Evolutionary conservation across 805 yeast genomes (phyloP), one percentile per base, ranked within the genome.

Genomic region (Candida glaebosa): DNA sequence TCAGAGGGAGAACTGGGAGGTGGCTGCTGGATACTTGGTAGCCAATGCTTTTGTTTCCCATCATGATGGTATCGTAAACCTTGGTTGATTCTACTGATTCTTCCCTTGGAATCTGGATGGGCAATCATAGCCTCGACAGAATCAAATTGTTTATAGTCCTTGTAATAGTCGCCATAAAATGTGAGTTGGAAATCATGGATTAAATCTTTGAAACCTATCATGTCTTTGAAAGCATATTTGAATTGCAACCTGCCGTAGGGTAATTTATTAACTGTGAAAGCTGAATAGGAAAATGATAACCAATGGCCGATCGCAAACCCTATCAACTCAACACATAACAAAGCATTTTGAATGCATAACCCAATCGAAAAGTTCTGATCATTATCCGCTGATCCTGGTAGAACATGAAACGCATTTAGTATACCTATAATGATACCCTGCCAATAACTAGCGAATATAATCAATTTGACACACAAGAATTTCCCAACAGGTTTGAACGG

Each of bases 371-470:
- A 54, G 39, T 65, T 51, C 15, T 51, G 49, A 24, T 46, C 46
- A 34, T 53, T 51, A 25, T 53, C 58, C n/a, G 57, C 47, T 26
- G 47, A 44, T 9, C 61, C 62, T 3, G 75, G 74, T 20, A 78
- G 49, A 33, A 69, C 38, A 40, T 81, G 75, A 52, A 73, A 50
- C 55, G 73, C 67, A 63, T 75, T 67, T 34, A 84, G 53, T 1
- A 79, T 54, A 3, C 80, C 78, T 34, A 86, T 64, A 1, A 81
- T 48, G 6, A 84, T 65, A 0, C 95, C 88, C 58, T 93, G 99
- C 99, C 99, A 93, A 59, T 89, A 93, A n/a, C 96, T 86, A 18
- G 96, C 98, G 71, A 93, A 93, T 37, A 93, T 90, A 41, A 93
- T 88, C 48, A 89, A 73, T 57, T 93, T 93, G 36, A 93, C 96